Conservation (phyloP, 176 grass and related monocot genomes). For the Zoysia japonica region DNA sequence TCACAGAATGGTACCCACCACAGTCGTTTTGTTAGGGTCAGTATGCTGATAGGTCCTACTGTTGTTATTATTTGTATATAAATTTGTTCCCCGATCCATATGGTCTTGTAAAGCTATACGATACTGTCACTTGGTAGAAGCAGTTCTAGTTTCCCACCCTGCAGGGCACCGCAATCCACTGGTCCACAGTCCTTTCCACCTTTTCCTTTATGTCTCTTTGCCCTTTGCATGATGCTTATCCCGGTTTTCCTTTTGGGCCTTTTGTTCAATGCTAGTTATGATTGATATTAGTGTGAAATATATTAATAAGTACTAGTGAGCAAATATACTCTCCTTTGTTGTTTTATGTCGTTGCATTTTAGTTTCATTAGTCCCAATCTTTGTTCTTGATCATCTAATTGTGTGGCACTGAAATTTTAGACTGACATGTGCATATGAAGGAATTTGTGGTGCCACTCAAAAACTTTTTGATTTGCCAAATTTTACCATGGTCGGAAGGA, state of each 20-base stretch:
- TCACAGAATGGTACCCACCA: slow-evolving; percentile 15
- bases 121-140: slow-evolving; percentile 52
- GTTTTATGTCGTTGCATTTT: not conserved
- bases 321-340: not conserved
- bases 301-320: not conserved
- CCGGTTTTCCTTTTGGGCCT: slow-evolving; percentile 35
- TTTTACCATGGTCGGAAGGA: not conserved
- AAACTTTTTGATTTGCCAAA: not conserved
- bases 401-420: not conserved
- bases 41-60: slow-evolving; percentile 1
- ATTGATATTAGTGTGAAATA: slow-evolving; percentile 16
- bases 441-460: not conserved
- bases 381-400: not conserved
- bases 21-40: slow-evolving; percentile 39
- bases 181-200: slow-evolving; percentile 48
- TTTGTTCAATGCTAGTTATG: slow-evolving; percentile 19
- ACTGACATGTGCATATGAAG: not conserved
- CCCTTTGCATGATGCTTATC: slow-evolving; percentile 52
- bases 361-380: not conserved
- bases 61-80: slow-evolving; percentile 20
- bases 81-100: slow-evolving; percentile 39
- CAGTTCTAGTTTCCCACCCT: slow-evolving; percentile 22
- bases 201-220: slow-evolving; percentile 56
- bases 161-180: slow-evolving; percentile 31
- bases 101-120: slow-evolving; percentile 49